These are phyloP conservation scores for Cornus controversa DNA, from an alignment of 148 eudicot genomes.

Conservation along the genomic window DNA sequence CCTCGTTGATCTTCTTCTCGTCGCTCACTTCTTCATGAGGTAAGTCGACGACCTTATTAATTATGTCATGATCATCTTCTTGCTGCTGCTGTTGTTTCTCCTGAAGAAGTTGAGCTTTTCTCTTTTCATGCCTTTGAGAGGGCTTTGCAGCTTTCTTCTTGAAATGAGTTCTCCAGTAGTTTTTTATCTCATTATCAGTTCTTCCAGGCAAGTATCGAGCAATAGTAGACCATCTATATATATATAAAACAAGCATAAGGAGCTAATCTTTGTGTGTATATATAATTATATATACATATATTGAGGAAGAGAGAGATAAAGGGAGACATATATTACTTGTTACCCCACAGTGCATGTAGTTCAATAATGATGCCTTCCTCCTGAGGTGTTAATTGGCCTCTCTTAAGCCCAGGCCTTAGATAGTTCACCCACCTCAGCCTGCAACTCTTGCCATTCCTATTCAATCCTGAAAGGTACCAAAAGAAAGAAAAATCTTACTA, in stretches of 20 bases:
- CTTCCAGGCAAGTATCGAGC: conserved; percentile 63
- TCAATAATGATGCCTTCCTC: conserved; percentile 73
- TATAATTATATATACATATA: no score
- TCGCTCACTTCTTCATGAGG: not conserved
- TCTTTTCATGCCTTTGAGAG: conserved; percentile 21
- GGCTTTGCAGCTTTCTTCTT: conserved; percentile 42
- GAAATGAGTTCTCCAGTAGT: conserved; percentile 67
- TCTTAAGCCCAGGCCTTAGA: conserved; percentile 63
- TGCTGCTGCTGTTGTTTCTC: conserved; percentile 8
- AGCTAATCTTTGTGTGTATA: no score
- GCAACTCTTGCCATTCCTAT: conserved; percentile 69
- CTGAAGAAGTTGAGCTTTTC: conserved; percentile 18
- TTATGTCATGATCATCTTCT: not conserved
- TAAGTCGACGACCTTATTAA: not conserved
- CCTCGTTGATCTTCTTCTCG: not conserved
- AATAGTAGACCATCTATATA: conserved; percentile 58
- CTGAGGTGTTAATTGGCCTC: conserved; percentile 62
- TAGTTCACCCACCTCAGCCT: conserved; percentile 80
- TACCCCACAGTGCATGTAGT: conserved; percentile 72
- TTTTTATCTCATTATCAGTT: conserved; percentile 61
- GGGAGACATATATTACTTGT: conserved; percentile 45
- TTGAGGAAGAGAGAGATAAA: not conserved
- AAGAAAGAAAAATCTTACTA: not conserved
- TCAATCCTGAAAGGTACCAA: conserved; percentile 45
- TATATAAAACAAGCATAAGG: not conserved